These are phyloP conservation scores for Wickerhamiella parazyma DNA, from an alignment of 805 yeast species.

Conservation along the genomic window DNA sequence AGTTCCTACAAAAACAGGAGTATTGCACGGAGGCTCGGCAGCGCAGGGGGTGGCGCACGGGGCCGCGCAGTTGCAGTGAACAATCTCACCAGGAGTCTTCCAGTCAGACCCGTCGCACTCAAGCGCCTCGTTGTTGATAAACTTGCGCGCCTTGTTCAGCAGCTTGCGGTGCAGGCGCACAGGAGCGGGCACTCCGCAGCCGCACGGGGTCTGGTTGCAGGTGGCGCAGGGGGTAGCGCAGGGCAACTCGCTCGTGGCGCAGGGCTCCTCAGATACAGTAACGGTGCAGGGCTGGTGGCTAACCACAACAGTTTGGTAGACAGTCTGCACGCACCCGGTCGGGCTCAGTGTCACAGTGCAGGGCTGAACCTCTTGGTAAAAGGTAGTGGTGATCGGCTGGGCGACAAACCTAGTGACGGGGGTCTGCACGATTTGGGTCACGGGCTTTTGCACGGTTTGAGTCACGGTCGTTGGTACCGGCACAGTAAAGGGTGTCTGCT, in stretches of 20 bases:
- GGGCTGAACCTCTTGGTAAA: background rate
- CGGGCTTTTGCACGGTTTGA: background rate
- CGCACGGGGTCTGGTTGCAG: background rate
- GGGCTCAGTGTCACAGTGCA: background rate
- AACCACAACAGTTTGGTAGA: slow-evolving; percentile 1
- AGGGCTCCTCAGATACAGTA: background rate
- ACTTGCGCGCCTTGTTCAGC: background rate
- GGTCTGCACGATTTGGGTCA: background rate
- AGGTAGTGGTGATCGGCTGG: background rate
- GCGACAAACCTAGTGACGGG: background rate
- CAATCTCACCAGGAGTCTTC: slow-evolving; percentile 3
- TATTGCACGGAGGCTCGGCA: background rate
- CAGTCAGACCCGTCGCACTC: background rate
- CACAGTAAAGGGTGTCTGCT: background rate
- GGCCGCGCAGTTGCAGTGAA: background rate
- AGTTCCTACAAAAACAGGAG: background rate
- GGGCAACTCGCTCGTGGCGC: background rate
- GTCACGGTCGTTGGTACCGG: background rate
- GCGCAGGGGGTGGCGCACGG: background rate
- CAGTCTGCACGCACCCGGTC: background rate
- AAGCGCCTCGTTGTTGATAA: slow-evolving; percentile 4
- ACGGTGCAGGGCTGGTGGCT: slow-evolving; percentile 4
- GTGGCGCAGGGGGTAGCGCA: background rate
- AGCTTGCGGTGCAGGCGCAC: slow-evolving; percentile 3
- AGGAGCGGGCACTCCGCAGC: background rate